phyloP scores from a whole-genome alignment of 2,329 filamentous ascomycete genomes.

The Cladosporium sp. region DNA sequence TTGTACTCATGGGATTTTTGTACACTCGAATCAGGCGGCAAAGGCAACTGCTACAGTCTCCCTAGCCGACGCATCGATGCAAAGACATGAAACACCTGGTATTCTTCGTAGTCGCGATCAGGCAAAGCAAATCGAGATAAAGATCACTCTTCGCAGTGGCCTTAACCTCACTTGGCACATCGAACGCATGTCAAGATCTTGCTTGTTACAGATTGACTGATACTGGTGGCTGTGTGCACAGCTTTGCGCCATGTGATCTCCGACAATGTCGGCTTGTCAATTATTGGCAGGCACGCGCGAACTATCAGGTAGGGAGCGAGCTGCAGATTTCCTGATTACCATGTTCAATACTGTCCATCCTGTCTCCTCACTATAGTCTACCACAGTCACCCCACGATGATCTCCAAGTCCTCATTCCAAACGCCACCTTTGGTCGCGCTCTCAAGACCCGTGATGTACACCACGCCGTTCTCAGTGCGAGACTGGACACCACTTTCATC shows the following conservation, averaged over 20 bases:
- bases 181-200: background rate
- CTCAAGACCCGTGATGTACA: conserved; percentile 25
- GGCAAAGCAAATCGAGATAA: background rate
- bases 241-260: no score
- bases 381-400: background rate
- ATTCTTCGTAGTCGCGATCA: no score
- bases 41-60: background rate
- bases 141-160: background rate
- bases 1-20: background rate
- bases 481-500: conserved; percentile 15
- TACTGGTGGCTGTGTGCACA: no score
- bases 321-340: background rate
- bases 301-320: background rate
- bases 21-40: background rate
- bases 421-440: conserved; percentile 23
- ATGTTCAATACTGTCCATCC: background rate
- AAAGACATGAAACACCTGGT: no score
- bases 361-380: background rate
- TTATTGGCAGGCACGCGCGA: no score
- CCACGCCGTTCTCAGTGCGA: conserved; percentile 18
- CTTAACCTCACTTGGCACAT: background rate
- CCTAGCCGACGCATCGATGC: background rate
- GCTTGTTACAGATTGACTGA: no score
- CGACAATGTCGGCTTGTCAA: no score
- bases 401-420: conserved; percentile 22